Percentiles rank a stretch among this genome's conserved stretches.
These are phyloP conservation scores for Aspergillus tubingensis DNA, from an alignment of 2,329 filamentous ascomycete species.

Conservation along the genomic window DNA sequence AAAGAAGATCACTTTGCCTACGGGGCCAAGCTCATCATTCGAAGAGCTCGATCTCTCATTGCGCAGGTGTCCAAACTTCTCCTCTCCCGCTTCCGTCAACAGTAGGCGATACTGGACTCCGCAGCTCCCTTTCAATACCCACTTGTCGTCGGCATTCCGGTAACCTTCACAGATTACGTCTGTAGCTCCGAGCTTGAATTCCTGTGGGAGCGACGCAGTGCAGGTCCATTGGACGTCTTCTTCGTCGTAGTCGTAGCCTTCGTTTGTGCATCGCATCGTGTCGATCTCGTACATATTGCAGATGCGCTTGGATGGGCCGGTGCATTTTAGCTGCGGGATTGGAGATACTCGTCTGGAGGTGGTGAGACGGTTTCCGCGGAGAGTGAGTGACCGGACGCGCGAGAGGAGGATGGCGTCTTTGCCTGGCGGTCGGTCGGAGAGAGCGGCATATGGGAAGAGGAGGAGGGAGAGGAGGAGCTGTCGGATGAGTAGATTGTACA, in stretches of 20 bases:
- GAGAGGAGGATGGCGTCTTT: slow-evolving; percentile 61
- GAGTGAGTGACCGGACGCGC: slow-evolving; percentile 74
- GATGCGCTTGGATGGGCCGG: slow-evolving; percentile 62
- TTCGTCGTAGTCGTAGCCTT: slow-evolving; percentile 73
- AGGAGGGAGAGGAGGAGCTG: slow-evolving; percentile 26
- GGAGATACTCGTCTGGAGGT: slow-evolving; percentile 73
- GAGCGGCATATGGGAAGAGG: slow-evolving; percentile 14
- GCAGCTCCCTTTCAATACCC: slow-evolving; percentile 88
- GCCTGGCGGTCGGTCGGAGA: slow-evolving; percentile 33
- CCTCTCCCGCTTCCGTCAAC: slow-evolving; percentile 74
- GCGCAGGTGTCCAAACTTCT: slow-evolving; percentile 58
- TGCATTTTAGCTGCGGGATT: slow-evolving; percentile 77
- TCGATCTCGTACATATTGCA: slow-evolving; percentile 74
- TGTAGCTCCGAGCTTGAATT: slow-evolving; percentile 76
- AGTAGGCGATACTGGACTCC: slow-evolving; percentile 84
- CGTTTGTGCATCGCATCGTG: slow-evolving; percentile 85
- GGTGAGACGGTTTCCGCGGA: slow-evolving; percentile 69
- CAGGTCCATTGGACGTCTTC: slow-evolving; percentile 94
- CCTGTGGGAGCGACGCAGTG: slow-evolving; percentile 61
- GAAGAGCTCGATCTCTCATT: background rate
- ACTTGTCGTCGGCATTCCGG: slow-evolving; percentile 71
- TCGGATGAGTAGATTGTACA: slow-evolving; percentile 20
- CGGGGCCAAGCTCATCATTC: background rate
- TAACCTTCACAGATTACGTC: slow-evolving; percentile 95
- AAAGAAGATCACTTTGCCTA: slow-evolving; percentile 37